Evolutionary conservation across 345 rosid species (phyloP).

Genomic region (Eucalyptus regnans): DNA sequence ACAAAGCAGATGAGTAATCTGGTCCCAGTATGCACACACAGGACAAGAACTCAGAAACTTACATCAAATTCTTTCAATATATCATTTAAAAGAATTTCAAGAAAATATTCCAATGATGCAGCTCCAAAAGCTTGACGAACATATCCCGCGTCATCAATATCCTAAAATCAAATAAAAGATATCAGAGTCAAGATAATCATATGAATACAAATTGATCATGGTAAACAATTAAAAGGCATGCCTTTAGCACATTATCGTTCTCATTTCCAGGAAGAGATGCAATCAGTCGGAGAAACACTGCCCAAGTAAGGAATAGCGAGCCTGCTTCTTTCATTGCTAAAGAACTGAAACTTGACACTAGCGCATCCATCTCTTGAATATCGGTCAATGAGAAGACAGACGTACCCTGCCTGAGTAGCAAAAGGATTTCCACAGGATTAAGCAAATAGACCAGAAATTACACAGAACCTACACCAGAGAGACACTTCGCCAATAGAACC

Average conservation of each 20-base stretch:
- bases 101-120: constrained; percentile 56
- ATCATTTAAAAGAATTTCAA: constrained; percentile 62
- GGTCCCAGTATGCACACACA: background rate
- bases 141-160: constrained; percentile 77
- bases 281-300: constrained; percentile 79
- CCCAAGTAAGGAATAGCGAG: constrained; percentile 81
- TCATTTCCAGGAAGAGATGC: constrained; percentile 70
- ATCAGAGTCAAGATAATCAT: background rate
- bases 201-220: background rate
- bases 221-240: constrained; percentile 9
- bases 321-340: constrained; percentile 66
- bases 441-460: background rate
- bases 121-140: constrained; percentile 86
- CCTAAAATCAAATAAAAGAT: constrained; percentile 30
- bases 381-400: constrained; percentile 49
- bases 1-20: background rate
- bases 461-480: background rate
- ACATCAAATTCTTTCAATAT: constrained; percentile 63
- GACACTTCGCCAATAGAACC: background rate
- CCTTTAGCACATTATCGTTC: constrained; percentile 49
- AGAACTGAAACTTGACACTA: constrained; percentile 55
- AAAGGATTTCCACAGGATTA: constrained; percentile 4
- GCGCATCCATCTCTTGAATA: constrained; percentile 83
- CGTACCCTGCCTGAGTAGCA: constrained; percentile 44
- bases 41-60: constrained; percentile 16